A percentile compares a stretch with the other conserved stretches of the same genome.
These are phyloP conservation scores for Obelidium mucronatum DNA, from an alignment of 192 early-diverging fungal genomes.

Conservation along the genomic window DNA sequence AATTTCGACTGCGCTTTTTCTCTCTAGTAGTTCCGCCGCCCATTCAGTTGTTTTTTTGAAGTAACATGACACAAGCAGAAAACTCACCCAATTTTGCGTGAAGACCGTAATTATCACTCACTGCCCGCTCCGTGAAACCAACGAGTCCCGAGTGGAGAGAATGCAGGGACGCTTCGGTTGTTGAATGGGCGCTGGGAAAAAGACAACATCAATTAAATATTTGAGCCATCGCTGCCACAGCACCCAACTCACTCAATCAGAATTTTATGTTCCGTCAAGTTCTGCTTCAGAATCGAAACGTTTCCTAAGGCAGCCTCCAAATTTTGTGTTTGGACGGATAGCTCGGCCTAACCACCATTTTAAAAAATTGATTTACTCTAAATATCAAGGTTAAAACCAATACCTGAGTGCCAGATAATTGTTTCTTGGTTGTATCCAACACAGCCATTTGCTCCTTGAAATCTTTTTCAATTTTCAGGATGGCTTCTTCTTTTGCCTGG, in stretches of 20 bases:
- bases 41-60: too few species aligned
- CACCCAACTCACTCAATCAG: conserved; percentile 35
- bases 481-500: conserved; percentile 44
- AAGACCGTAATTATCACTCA: conserved; percentile 52
- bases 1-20: conserved; percentile 46
- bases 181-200: conserved; percentile 45
- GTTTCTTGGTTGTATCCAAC: conserved; percentile 38
- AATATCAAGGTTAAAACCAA: background rate
- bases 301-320: background rate
- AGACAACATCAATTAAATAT: background rate
- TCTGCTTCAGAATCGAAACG: conserved; percentile 18
- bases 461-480: conserved; percentile 40
- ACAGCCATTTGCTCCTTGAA: conserved; percentile 44
- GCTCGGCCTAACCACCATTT: background rate
- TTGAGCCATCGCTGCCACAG: background rate
- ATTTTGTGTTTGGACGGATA: conserved; percentile 21
- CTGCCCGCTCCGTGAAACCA: conserved; percentile 43
- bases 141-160: conserved; percentile 47
- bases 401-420: conserved; percentile 39
- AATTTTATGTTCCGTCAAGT: conserved; percentile 44
- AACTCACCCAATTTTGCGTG: conserved; percentile 51
- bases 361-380: background rate
- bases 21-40: conserved; percentile 22
- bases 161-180: conserved; percentile 49
- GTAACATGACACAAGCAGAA: background rate